Conservation (phyloP, 306 rosid species). For the Quercus bicolor region DNA sequence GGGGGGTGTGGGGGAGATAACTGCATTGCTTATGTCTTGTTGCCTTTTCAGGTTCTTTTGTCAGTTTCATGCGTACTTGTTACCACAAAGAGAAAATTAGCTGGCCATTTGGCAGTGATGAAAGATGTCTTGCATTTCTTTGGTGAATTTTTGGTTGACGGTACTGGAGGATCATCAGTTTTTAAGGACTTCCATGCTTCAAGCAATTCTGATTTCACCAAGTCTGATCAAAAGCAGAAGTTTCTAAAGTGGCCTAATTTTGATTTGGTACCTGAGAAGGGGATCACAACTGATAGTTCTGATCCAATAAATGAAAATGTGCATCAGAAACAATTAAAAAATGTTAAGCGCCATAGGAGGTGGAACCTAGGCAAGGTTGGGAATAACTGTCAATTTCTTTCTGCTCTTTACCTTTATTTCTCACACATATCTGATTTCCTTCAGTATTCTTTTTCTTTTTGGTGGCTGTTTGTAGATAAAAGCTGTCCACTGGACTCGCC, state of each 20-base stretch:
- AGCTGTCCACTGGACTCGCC: conserved; percentile 90
- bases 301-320: conserved; percentile 57
- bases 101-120: conserved; percentile 89
- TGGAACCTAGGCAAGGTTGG: conserved; percentile 89
- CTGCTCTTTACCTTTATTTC: conserved; percentile 3
- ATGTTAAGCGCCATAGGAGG: conserved; percentile 86
- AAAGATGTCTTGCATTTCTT: conserved; percentile 87
- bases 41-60: conserved; percentile 71
- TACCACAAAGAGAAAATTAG: conserved; percentile 84
- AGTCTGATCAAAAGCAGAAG: conserved; percentile 63
- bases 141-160: conserved; percentile 87
- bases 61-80: conserved; percentile 85
- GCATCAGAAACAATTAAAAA: conserved; percentile 50
- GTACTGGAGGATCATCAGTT: conserved; percentile 89
- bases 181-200: conserved; percentile 68
- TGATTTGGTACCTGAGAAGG: conserved; percentile 62
- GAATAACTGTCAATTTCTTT: conserved; percentile 22
- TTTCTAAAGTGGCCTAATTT: conserved; percentile 56
- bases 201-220: conserved; percentile 55
- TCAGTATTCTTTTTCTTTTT: conserved; percentile 13
- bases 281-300: conserved; percentile 32
- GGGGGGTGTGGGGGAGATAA: neutral
- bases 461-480: conserved; percentile 54
- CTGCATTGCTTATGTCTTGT: conserved; percentile 18
- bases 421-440: neutral